Percentiles rank a stretch among this genome's conserved stretches.
Evolutionary conservation across 1,284 basidiomycete genomes (phyloP).

Genomic region (Schizophyllum amplum): DNA sequence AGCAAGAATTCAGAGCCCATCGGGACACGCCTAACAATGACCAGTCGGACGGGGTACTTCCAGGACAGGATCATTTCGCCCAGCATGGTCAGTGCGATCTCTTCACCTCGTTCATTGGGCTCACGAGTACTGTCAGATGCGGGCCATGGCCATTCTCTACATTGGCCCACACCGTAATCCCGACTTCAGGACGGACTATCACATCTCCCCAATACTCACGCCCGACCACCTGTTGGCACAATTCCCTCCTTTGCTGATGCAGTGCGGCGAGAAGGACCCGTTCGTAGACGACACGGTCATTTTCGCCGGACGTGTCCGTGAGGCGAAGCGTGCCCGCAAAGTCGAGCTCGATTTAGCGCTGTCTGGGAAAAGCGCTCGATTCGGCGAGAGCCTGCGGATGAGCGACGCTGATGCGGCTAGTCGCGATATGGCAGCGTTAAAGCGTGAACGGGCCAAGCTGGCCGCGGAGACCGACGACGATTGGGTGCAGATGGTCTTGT

Average conservation of each 20-base stretch:
- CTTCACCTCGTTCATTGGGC: conserved; percentile 1
- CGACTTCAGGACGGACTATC: conserved; percentile 91
- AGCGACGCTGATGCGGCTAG: conserved; percentile 23
- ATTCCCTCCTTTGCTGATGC: conserved; percentile 89
- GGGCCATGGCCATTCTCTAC: conserved; percentile 97
- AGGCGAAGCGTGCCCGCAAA: conserved; percentile 82
- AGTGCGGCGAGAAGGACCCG: conserved; percentile 94
- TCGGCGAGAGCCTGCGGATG: conserved; percentile 49
- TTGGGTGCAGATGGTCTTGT: conserved; percentile 91
- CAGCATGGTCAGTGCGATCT: conserved; percentile 6
- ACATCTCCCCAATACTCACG: conserved; percentile 89
- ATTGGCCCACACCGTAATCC: conserved; percentile 90
- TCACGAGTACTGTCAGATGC: conserved; percentile 56
- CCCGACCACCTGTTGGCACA: conserved; percentile 79
- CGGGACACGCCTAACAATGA: conserved; percentile 91
- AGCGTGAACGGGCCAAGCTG: conserved; percentile 49
- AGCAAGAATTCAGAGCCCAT: conserved; percentile 43
- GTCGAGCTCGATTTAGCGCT: conserved; percentile 52
- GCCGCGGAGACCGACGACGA: conserved; percentile 78
- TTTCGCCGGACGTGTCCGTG: conserved; percentile 86
- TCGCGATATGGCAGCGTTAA: conserved; percentile 28
- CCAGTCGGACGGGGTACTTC: conserved; percentile 70
- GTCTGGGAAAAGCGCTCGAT: conserved; percentile 47
- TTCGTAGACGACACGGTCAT: conserved; percentile 96
- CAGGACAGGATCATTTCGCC: conserved; percentile 8